phyloP scores from a whole-genome alignment of 2,329 filamentous ascomycete genomes.

The Nigrospora oryzae region DNA sequence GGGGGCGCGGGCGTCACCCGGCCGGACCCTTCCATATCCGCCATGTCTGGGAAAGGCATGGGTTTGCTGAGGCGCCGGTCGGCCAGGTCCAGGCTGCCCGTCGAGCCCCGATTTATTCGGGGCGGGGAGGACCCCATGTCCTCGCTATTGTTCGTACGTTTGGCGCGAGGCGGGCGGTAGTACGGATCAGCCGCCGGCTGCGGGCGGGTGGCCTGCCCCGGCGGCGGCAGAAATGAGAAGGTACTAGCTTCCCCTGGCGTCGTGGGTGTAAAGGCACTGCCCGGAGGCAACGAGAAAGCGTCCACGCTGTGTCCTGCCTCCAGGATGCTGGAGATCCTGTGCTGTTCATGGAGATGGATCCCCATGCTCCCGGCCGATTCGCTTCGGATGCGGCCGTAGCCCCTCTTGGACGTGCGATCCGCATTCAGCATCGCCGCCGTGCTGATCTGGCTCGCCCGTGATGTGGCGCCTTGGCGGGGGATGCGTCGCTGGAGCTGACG shows the following conservation, averaged over 20 bases:
- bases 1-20: slow-evolving; percentile 36
- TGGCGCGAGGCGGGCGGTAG: slow-evolving; percentile 74
- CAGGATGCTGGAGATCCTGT: slow-evolving; percentile 46
- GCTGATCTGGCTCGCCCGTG: slow-evolving; percentile 74
- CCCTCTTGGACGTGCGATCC: slow-evolving; percentile 56
- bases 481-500: slow-evolving; percentile 73
- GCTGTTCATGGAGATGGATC: slow-evolving; percentile 33
- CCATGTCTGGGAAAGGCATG: slow-evolving; percentile 24
- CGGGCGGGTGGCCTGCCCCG: slow-evolving; percentile 36
- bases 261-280: slow-evolving; percentile 61
- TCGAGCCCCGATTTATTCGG: slow-evolving; percentile 24
- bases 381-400: slow-evolving; percentile 52
- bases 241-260: slow-evolving; percentile 63
- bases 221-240: slow-evolving; percentile 62
- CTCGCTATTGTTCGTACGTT: slow-evolving; percentile 52
- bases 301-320: slow-evolving; percentile 38
- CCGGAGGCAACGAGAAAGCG: slow-evolving; percentile 36
- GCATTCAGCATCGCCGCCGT: slow-evolving; percentile 71
- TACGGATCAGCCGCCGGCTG: slow-evolving; percentile 62
- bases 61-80: slow-evolving; percentile 29
- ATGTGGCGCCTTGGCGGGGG: slow-evolving; percentile 51
- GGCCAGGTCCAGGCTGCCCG: slow-evolving; percentile 26
- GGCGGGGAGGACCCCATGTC: slow-evolving; percentile 23
- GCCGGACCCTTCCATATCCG: slow-evolving; percentile 30
- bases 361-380: slow-evolving; percentile 53